Conservation (phyloP, 768 basidiomycete species). For the Rhodosporidiobolus sp. region DNA sequence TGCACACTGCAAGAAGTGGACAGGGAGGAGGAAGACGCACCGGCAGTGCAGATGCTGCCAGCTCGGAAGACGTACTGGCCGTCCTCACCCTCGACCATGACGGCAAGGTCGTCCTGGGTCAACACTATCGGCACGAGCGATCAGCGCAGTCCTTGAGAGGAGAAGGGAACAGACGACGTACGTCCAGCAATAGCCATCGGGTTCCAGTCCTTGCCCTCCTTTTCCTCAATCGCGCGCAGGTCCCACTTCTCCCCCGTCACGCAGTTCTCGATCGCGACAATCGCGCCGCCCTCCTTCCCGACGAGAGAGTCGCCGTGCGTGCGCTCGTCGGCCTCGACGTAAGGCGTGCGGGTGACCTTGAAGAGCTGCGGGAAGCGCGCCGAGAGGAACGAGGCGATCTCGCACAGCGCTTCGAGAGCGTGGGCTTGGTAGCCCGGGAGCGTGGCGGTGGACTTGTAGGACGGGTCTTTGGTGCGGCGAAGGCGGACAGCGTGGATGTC, state of each 20-base stretch:
- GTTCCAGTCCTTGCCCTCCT: conserved; percentile 52
- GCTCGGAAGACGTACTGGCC: conserved; percentile 72
- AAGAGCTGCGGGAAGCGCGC: conserved; percentile 63
- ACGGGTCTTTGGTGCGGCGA: not conserved
- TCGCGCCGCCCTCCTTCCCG: conserved; percentile 1
- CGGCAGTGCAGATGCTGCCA: conserved; percentile 65
- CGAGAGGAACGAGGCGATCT: conserved; percentile 65
- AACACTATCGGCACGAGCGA: not conserved
- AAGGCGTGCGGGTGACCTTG: conserved; percentile 52
- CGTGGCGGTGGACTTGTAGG: conserved; percentile 50
- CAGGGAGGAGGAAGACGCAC: conserved; percentile 48
- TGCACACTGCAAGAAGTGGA: not conserved
- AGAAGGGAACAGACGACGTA: conserved; percentile 52
- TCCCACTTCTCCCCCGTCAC: conserved; percentile 50
- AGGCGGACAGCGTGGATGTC: not conserved
- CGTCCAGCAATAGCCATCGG: conserved; percentile 53
- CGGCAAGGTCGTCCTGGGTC: conserved; percentile 46
- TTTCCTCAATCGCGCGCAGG: conserved; percentile 55
- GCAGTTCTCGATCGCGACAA: not conserved
- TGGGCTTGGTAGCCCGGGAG: conserved; percentile 54
- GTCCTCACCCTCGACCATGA: conserved; percentile 52
- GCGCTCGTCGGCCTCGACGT: conserved; percentile 32
- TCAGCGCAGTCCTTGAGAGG: not conserved
- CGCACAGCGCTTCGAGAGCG: conserved; percentile 49
- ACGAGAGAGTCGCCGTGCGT: conserved; percentile 6